Conservation (phyloP, 352 stramenopile species). For the Phytophthora foliorum region DNA sequence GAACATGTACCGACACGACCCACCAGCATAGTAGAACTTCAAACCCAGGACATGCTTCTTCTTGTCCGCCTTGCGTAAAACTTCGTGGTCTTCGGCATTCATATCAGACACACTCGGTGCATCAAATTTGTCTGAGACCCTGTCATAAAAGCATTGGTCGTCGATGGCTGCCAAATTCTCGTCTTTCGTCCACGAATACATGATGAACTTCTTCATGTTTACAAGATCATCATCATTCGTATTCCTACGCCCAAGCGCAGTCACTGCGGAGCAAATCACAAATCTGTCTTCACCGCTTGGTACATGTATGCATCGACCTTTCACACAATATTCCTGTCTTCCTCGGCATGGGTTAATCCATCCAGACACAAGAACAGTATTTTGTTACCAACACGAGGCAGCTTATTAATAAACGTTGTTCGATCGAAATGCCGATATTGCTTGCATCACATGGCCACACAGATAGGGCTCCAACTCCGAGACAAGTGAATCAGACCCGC, state of each 20-base stretch:
- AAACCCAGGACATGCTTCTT: neutral
- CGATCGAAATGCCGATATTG: too few species aligned
- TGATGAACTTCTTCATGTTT: neutral
- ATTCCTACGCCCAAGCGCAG: neutral
- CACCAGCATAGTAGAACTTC: slow-evolving; percentile 1
- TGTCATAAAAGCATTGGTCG: neutral
- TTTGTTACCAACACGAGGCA: too few species aligned
- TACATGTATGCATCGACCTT: too few species aligned
- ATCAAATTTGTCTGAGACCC: neutral
- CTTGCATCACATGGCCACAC: too few species aligned
- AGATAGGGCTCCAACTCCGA: too few species aligned
- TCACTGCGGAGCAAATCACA: neutral
- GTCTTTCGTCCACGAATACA: neutral
- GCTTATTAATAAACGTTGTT: too few species aligned
- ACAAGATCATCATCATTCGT: neutral
- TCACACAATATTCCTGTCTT: too few species aligned
- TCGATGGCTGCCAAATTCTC: neutral
- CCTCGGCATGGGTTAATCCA: too few species aligned
- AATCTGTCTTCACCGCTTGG: too few species aligned
- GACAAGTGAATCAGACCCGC: too few species aligned
- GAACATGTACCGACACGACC: neutral
- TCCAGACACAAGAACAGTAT: too few species aligned
- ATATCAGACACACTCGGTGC: neutral
- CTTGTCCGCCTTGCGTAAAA: neutral
- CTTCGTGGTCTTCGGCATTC: neutral